A percentile compares a stretch with the other conserved stretches of the same genome.
Conservation (phyloP, 75 land plant species). For the Selaginella tamariscina region DNA sequence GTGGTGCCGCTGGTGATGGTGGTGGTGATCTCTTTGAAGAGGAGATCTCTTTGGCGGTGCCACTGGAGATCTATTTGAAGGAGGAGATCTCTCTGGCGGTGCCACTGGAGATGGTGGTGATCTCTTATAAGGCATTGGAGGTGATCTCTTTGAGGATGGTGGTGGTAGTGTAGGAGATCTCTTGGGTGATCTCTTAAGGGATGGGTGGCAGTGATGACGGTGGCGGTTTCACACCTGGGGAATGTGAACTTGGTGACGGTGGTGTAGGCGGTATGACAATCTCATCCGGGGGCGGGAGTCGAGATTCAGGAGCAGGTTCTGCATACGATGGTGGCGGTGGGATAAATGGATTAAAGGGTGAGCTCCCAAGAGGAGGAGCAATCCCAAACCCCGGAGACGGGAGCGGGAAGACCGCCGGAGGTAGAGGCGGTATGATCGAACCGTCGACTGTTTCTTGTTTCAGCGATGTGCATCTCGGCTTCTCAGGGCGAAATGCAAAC, state of each 20-base stretch:
- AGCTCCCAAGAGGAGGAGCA: not conserved
- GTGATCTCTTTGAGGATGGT: not conserved
- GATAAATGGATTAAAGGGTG: not conserved
- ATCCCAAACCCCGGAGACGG: not conserved
- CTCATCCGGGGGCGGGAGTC: not conserved
- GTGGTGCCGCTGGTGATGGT: not conserved
- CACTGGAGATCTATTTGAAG: not conserved
- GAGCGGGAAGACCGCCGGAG: not conserved
- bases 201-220: not conserved
- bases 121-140: not conserved
- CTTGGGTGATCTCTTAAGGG: not conserved
- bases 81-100: not conserved
- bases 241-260: not conserved
- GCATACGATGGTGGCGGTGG: not conserved
- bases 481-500: not conserved
- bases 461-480: not conserved
- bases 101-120: not conserved
- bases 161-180: not conserved
- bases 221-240: no score
- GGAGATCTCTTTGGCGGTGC: not conserved
- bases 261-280: not conserved
- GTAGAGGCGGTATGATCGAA: not conserved
- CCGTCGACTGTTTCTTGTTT: not conserved
- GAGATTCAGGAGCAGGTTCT: not conserved
- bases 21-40: not conserved